Percentiles rank a stretch among this genome's conserved stretches.
Evolutionary conservation across 1,284 basidiomycete species (phyloP).

Genomic region (Leucoagaricus sp.): DNA sequence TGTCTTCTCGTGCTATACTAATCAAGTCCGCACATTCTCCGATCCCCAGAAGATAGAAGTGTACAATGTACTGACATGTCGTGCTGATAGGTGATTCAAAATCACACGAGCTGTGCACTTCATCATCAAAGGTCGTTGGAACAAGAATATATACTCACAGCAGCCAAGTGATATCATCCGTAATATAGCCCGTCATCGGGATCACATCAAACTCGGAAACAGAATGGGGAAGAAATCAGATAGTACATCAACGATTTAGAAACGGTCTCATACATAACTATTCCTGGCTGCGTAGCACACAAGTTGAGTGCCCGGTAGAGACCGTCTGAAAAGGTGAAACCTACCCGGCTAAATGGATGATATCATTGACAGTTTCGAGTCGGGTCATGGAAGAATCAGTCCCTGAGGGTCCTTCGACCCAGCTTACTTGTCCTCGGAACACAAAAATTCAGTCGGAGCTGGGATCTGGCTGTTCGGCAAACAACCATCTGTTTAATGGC

Average conservation of each 20-base stretch:
- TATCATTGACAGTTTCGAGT: slow-evolving; percentile 12
- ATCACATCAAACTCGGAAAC: neutral
- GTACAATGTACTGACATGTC: neutral
- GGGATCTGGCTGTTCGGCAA: neutral
- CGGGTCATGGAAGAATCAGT: neutral
- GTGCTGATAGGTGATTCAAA: slow-evolving; percentile 11
- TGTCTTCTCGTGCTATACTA: neutral
- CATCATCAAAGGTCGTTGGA: slow-evolving; percentile 8
- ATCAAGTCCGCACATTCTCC: neutral
- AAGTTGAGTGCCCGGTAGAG: neutral
- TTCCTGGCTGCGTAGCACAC: neutral
- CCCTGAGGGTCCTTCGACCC: neutral
- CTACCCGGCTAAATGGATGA: neutral
- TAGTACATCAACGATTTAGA: neutral
- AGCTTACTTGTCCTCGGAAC: neutral
- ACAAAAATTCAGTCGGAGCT: slow-evolving; percentile 4
- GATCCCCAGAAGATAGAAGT: slow-evolving; percentile 1
- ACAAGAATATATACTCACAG: neutral
- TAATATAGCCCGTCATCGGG: neutral
- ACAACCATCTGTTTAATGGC: neutral
- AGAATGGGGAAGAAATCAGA: neutral
- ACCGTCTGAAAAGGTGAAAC: neutral
- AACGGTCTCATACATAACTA: neutral
- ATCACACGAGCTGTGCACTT: slow-evolving; percentile 13
- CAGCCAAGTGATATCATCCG: neutral